Conservation (phyloP, 2,329 filamentous ascomycete species). For the Juglanconis juglandina region DNA sequence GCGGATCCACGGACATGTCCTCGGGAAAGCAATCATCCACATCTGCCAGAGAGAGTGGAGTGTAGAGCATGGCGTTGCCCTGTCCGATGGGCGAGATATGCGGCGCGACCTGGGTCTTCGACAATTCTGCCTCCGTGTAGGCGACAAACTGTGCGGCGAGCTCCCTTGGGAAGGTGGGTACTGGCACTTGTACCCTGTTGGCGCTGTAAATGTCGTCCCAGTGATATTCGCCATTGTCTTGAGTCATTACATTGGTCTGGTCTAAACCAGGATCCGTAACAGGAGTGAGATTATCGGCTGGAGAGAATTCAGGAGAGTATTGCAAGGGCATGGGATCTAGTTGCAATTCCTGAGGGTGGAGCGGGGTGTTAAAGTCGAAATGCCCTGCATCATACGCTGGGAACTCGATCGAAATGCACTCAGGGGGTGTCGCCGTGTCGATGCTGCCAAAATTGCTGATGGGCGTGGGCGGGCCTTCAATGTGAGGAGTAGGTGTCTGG, state of each 20-base stretch:
- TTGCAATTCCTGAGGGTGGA: constrained; percentile 39
- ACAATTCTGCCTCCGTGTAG: constrained; percentile 35
- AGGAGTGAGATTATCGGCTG: constrained; percentile 50
- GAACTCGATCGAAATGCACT: constrained; percentile 41
- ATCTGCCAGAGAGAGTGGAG: constrained; percentile 58
- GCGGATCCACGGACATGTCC: constrained; percentile 42
- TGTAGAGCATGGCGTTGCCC: constrained; percentile 65
- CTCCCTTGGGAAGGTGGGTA: constrained; percentile 49
- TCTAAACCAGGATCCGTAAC: constrained; percentile 34
- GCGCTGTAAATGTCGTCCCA: constrained; percentile 63
- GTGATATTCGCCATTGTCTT: constrained; percentile 59
- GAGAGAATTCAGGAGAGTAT: constrained; percentile 30
- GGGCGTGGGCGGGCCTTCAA: constrained; percentile 61
- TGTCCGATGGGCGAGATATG: constrained; percentile 70
- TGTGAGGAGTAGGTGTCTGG: constrained; percentile 52
- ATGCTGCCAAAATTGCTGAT: constrained; percentile 52
- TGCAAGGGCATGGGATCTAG: constrained; percentile 1
- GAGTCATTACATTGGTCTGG: constrained; percentile 54
- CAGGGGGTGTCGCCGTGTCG: constrained; percentile 54
- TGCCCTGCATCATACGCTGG: constrained; percentile 46
- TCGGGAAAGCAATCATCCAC: constrained; percentile 63
- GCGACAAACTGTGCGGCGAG: constrained; percentile 41
- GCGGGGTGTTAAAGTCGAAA: constrained; percentile 40
- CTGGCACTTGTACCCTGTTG: constrained; percentile 24
- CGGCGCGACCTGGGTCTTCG: constrained; percentile 37